These are phyloP conservation scores for Coemansia sp. DNA, from an alignment of 192 early-diverging fungal genomes.

Conservation along the genomic window DNA sequence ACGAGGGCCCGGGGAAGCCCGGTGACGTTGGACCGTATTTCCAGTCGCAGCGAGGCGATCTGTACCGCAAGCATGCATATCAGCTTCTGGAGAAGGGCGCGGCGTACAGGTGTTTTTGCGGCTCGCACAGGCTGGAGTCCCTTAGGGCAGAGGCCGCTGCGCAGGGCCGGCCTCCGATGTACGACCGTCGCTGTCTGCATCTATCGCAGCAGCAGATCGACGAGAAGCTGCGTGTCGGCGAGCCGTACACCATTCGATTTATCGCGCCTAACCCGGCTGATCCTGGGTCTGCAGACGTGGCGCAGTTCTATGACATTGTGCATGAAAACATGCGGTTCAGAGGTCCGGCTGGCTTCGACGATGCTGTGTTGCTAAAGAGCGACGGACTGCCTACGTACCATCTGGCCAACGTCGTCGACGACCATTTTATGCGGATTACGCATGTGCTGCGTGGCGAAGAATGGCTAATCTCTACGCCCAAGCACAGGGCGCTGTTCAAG, in stretches of 20 bases:
- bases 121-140: constrained; percentile 62
- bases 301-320: constrained; percentile 68
- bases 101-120: constrained; percentile 92
- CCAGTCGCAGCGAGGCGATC: constrained; percentile 74
- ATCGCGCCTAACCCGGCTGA: constrained; percentile 45
- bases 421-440: constrained; percentile 86
- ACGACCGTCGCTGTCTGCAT: constrained; percentile 79
- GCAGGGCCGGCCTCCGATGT: constrained; percentile 61
- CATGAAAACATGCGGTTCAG: constrained; percentile 72
- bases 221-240: constrained; percentile 56
- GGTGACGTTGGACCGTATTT: constrained; percentile 64
- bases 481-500: constrained; percentile 81
- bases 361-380: constrained; percentile 86
- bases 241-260: constrained; percentile 72
- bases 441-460: constrained; percentile 94
- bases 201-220: constrained; percentile 68
- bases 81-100: constrained; percentile 65
- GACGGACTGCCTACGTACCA: constrained; percentile 95
- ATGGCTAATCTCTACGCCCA: constrained; percentile 93
- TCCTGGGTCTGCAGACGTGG: constrained; percentile 58
- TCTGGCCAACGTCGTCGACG: constrained; percentile 93
- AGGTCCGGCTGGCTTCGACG: constrained; percentile 74
- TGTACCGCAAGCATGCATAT: constrained; percentile 71
- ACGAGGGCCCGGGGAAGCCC: constrained; percentile 71
- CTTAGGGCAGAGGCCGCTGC: constrained; percentile 59